Base-by-base conservation (phyloP, 176 grass and related monocot species). In the Lolium rigidum region DNA sequence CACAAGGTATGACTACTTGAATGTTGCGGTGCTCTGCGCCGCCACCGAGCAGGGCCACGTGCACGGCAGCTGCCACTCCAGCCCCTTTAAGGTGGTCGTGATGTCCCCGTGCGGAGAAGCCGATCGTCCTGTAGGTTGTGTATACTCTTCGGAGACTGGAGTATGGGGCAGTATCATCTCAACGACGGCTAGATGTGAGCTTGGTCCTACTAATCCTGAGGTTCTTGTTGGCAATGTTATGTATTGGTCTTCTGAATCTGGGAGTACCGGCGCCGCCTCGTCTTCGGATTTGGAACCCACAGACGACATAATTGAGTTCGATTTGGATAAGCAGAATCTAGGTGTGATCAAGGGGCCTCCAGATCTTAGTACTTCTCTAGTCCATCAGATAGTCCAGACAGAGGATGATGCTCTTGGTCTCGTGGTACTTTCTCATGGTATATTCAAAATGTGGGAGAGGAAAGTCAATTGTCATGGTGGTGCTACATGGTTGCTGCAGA, bases 341-440 rank as follows among this genome's bases (percentile, higher is more conserved):
- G 60, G 22, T 63, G 22, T 63, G 60, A 63, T 63, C 22, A 63
- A 63, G 60, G 22, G 60, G 60, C 60, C 60, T 63, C 60, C 60
- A 62, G 59, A 62, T 25, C 59, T 62, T 62, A 25, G 24, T 25
- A 20, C 0, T 24, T 62, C 21, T 7, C 9, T 62, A 9, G 21
- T 24, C 4, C 21, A 62, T 62, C 59, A 26, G 59, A 62, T 62
- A 62, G 25, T 62, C 22, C 59, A 62, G 22, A 13, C 21, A 62
- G 59, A 25, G 10, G 22, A 62, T 25, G 59, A n/a, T 62, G 59
- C 10, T 62, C 2, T 24, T 62, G 59, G 59, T 62, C 22, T 62
- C 10, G 59, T 3, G 3, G 0, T 25, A 5, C 10, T 62, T 4
- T 62, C 59, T 62, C 59, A 62, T 0, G 59, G 22, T 25, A 25